Percentiles rank a stretch among this genome's conserved stretches.
phyloP scores from a whole-genome alignment of 164 flowering plant species.

The Malania oleifera region DNA sequence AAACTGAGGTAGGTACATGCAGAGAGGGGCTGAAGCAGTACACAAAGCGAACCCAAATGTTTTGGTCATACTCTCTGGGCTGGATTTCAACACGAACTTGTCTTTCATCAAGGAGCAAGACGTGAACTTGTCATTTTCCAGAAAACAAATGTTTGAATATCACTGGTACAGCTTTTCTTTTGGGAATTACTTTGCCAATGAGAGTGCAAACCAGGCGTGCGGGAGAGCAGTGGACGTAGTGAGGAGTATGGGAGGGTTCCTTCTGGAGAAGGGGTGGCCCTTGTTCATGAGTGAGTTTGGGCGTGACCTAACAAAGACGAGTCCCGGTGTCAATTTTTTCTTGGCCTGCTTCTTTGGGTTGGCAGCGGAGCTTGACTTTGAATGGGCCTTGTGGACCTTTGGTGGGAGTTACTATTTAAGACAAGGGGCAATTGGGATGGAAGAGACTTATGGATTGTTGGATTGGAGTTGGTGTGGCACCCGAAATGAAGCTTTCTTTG shows the following conservation, averaged over 20 bases:
- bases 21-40: conserved; percentile 28
- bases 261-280: conserved; percentile 65
- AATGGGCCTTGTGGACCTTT: conserved; percentile 78
- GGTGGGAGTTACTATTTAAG: conserved; percentile 73
- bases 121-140: conserved; percentile 41
- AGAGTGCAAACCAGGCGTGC: conserved; percentile 40
- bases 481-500: conserved; percentile 47
- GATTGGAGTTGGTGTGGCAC: conserved; percentile 47
- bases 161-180: conserved; percentile 76
- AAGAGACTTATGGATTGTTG: conserved; percentile 59
- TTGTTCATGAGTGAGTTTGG: conserved; percentile 82
- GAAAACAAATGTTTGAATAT: conserved; percentile 61
- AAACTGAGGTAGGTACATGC: conserved; percentile 4
- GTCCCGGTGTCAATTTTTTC: conserved; percentile 69
- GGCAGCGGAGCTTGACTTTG: conserved; percentile 73
- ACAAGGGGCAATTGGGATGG: conserved; percentile 51
- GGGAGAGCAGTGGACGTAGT: not conserved
- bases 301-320: conserved; percentile 55
- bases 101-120: conserved; percentile 41
- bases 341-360: conserved; percentile 61
- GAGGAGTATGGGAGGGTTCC: conserved; percentile 9
- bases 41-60: conserved; percentile 73
- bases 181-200: conserved; percentile 47
- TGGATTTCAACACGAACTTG: conserved; percentile 54
- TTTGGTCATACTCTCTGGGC: conserved; percentile 71